Evolutionary conservation across 441 rosid species (phyloP).

Genomic region (Adansonia rubrostipa): DNA sequence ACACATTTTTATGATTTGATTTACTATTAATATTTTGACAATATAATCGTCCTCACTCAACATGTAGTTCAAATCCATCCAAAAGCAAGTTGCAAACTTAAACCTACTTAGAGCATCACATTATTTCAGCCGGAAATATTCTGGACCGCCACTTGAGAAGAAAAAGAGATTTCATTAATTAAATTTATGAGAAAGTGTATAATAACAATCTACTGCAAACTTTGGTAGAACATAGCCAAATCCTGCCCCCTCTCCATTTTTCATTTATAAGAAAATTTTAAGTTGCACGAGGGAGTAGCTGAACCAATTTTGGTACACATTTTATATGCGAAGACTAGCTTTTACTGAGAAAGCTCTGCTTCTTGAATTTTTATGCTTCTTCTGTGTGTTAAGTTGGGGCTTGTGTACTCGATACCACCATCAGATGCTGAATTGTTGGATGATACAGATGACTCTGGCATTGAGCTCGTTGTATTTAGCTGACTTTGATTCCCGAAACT

Average conservation of each 20-base stretch:
- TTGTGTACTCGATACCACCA: conserved; percentile 49
- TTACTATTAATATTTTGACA: no score
- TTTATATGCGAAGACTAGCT: conserved; percentile 20
- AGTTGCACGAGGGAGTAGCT: background rate
- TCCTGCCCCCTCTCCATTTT: background rate
- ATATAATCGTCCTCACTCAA: no score
- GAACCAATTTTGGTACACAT: conserved; percentile 30
- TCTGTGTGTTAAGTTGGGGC: conserved; percentile 49
- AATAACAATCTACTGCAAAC: background rate
- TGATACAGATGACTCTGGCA: conserved; percentile 61
- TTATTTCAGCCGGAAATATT: conserved; percentile 10
- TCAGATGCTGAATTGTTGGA: conserved; percentile 55
- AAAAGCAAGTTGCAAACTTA: background rate
- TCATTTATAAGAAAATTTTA: background rate
- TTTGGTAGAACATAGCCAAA: background rate
- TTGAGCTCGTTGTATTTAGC: conserved; percentile 35
- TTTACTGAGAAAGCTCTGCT: conserved; percentile 44
- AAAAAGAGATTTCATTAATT: conserved; percentile 2
- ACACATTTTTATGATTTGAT: no score
- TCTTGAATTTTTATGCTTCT: conserved; percentile 43
- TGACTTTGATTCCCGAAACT: conserved; percentile 47
- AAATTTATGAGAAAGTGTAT: background rate
- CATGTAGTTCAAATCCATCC: no score
- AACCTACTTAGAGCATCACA: background rate
- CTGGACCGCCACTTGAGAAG: background rate